Evolutionary conservation across 352 stramenopile genomes (phyloP), one percentile per base, ranked within the genome.

Genomic region (Pythium volutum): DNA sequence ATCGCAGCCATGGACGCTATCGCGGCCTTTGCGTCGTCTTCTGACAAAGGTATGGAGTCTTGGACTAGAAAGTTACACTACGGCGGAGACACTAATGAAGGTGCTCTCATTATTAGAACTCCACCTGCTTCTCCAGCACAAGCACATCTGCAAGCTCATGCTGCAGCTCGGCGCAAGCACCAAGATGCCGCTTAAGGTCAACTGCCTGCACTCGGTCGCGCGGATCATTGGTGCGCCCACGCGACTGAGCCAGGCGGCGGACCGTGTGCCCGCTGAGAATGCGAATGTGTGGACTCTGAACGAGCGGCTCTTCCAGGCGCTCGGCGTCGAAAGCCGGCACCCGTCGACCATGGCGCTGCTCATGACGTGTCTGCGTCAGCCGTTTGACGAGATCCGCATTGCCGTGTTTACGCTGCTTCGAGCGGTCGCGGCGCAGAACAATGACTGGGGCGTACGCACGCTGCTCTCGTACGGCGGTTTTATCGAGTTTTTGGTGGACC

Each of bases 1-100:
- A 91, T 95, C 54, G 87, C 87, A 29, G 87, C 81, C 11, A 93
- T 93, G 83, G 87, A 95, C 45, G 84, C 82, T 9, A 69, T 93
- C 31, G 82, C 82, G 57, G 83, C 81, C 2, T 95, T 93, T 54
- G 82, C 74, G 12, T 89, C 77, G 7, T 87, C 86, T 4, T 92
- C 86, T 2, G 79, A 89, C 26, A 89, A 91, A 79, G 86, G 85
- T 95, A 31, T 8, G 26, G 3, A 43, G n/a, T 20, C 36, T 10
- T 43, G 36, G 14, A 43, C 36, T 20, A 4, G 16, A n/a, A 10
- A 5, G 10, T 43, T 22, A 5, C 0, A 15, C n/a, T 3, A 43
- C n/a, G 16, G 14, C 36, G 10, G 7, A 36, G 3, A 16, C n/a
- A 43, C 36, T 20, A 16, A 18, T 22, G 12, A 43, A 18, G 14